phyloP scores from a whole-genome alignment of 805 yeast species.

The Nakazawaea populi region DNA sequence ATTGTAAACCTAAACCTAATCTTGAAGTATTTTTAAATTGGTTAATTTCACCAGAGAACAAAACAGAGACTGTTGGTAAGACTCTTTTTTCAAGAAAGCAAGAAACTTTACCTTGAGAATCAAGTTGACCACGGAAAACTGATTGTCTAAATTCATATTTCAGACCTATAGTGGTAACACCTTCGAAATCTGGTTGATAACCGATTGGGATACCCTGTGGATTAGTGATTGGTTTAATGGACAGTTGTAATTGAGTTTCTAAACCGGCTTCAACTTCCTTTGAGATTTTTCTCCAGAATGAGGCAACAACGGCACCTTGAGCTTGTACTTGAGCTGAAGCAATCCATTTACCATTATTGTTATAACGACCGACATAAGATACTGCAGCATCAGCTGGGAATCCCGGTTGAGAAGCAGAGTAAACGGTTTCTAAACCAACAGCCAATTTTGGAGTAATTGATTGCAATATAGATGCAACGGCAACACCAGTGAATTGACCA shows the following conservation, averaged over 20 bases:
- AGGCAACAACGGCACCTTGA: constrained; percentile 81
- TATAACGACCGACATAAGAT: constrained; percentile 86
- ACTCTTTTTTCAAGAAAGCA: constrained; percentile 91
- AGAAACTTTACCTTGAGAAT: constrained; percentile 84
- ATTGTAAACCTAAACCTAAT: constrained; percentile 91
- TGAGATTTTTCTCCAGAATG: constrained; percentile 91
- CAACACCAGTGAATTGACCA: constrained; percentile 82
- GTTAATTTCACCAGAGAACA: constrained; percentile 87
- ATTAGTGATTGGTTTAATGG: constrained; percentile 67
- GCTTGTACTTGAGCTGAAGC: constrained; percentile 92
- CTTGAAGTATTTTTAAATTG: constrained; percentile 63
- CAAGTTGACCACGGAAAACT: constrained; percentile 91
- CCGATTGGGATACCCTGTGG: constrained; percentile 70
- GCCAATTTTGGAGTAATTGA: constrained; percentile 78
- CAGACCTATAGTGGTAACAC: constrained; percentile 90
- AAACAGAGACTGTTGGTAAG: constrained; percentile 81
- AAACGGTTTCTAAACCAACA: constrained; percentile 88
- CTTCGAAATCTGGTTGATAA: constrained; percentile 81
- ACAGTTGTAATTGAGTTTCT: constrained; percentile 77
- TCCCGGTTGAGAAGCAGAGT: constrained; percentile 63
- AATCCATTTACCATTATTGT: constrained; percentile 76
- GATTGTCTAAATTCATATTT: constrained; percentile 97
- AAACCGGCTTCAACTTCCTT: constrained; percentile 94
- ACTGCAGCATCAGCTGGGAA: constrained; percentile 88
- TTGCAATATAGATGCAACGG: constrained; percentile 87